These are phyloP conservation scores for Barnettozyma sucrosica DNA, from an alignment of 805 yeast species.

Conservation along the genomic window DNA sequence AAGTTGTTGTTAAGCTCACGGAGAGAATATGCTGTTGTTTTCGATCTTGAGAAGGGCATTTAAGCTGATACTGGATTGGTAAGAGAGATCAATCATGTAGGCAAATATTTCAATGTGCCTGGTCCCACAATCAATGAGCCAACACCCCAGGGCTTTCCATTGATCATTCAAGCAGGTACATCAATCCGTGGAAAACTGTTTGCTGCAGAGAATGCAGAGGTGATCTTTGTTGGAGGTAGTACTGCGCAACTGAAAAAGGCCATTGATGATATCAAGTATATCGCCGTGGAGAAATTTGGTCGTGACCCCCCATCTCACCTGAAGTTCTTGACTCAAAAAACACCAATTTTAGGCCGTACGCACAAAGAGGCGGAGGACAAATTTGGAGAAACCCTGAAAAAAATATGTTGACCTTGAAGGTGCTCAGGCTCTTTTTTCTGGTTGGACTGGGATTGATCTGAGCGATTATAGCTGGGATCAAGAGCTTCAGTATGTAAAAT, in stretches of 20 bases:
- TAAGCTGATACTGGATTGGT: conserved; percentile 29
- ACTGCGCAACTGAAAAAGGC: conserved; percentile 21
- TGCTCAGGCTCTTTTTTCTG: conserved; percentile 34
- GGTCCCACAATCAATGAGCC: conserved; percentile 35
- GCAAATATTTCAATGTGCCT: conserved; percentile 26
- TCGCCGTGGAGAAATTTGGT: conserved; percentile 28
- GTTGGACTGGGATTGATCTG: conserved; percentile 39
- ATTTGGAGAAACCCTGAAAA: conserved; percentile 18
- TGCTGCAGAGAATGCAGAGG: conserved; percentile 39
- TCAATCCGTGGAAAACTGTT: conserved; percentile 33
- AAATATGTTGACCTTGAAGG: conserved; percentile 31
- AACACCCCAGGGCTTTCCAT: conserved; percentile 37
- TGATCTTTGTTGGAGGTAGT: conserved; percentile 30
- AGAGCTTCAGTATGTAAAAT: background rate
- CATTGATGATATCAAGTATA: conserved; percentile 7
- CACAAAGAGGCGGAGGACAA: conserved; percentile 32
- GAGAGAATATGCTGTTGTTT: background rate
- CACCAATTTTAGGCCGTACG: conserved; percentile 31
- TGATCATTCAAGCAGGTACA: conserved; percentile 38
- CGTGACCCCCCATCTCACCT: conserved; percentile 31
- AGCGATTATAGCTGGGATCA: conserved; percentile 30
- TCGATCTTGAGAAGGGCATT: background rate
- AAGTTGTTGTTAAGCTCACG: background rate
- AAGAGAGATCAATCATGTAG: conserved; percentile 33
- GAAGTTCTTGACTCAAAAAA: conserved; percentile 30